These are phyloP conservation scores for Prunus mira DNA, from an alignment of 306 rosid genomes.

Conservation along the genomic window DNA sequence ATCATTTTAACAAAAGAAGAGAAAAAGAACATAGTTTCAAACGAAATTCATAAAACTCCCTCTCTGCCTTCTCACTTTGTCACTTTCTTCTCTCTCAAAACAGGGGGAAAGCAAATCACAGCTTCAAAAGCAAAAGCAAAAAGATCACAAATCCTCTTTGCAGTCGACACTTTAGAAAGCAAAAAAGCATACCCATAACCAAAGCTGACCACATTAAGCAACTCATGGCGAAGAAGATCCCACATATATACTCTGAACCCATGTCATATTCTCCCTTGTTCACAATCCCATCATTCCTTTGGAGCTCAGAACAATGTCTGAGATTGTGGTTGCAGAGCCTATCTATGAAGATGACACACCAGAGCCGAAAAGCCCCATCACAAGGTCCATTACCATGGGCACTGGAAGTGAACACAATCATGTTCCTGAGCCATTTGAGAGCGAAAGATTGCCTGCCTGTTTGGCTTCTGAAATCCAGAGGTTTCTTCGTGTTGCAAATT, in stretches of 20 bases:
- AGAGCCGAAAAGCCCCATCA: conserved; percentile 10
- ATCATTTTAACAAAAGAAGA: background rate
- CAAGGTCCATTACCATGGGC: conserved; percentile 41
- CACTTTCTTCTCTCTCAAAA: conserved; percentile 8
- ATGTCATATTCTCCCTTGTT: conserved; percentile 28
- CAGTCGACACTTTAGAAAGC: conserved; percentile 37
- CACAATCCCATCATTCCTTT: conserved; percentile 10
- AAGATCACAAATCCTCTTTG: conserved; percentile 40
- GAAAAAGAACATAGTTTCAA: background rate
- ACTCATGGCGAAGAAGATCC: conserved; percentile 34
- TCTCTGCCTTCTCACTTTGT: conserved; percentile 4
- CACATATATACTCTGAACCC: conserved; percentile 44
- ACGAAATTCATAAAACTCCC: conserved; percentile 14
- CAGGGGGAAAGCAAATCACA: background rate
- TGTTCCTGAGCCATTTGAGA: conserved; percentile 72
- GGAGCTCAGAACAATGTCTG: conserved; percentile 41
- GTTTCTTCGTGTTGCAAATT: conserved; percentile 91
- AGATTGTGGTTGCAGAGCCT: conserved; percentile 80
- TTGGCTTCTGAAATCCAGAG: conserved; percentile 68
- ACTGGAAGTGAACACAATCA: conserved; percentile 6
- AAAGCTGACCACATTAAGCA: conserved; percentile 75
- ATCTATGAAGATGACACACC: conserved; percentile 37
- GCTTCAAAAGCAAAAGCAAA: conserved; percentile 76
- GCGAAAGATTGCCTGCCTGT: conserved; percentile 76
- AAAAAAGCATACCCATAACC: conserved; percentile 25